These are phyloP conservation scores for Dendrocalamus sinicus DNA, from an alignment of 176 grass and related monocot genomes.

Conservation along the genomic window DNA sequence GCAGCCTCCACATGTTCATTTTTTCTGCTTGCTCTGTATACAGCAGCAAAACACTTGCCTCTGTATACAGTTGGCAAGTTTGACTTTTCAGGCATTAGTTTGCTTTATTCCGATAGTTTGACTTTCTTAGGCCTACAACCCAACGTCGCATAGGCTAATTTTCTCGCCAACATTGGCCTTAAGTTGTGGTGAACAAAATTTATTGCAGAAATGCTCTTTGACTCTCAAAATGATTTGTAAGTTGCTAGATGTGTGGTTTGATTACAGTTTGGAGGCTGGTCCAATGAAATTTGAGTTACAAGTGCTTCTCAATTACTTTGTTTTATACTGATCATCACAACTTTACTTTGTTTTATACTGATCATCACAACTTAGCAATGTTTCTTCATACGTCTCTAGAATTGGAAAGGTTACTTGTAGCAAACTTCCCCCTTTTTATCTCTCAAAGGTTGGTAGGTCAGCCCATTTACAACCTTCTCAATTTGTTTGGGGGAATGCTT, in stretches of 20 bases:
- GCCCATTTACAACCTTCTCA: conserved; percentile 17
- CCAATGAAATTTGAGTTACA: neutral
- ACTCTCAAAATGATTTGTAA: neutral
- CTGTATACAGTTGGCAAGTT: neutral
- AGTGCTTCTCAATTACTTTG: neutral
- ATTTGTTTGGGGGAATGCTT: conserved; percentile 22
- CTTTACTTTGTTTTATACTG: neutral
- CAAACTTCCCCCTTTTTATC: neutral
- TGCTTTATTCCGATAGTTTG: neutral
- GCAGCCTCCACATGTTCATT: neutral
- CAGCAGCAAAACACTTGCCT: neutral
- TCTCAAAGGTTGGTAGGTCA: neutral
- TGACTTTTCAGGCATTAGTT: conserved; percentile 11
- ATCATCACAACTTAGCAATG: conserved; percentile 4
- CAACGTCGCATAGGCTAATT: neutral
- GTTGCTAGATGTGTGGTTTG: neutral
- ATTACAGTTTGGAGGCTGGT: conserved; percentile 16
- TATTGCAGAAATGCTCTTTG: neutral
- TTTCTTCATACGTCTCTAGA: neutral
- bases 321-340: too few relatives aligned
- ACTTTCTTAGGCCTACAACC: neutral
- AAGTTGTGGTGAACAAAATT: neutral
- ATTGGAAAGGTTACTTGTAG: conserved; percentile 3
- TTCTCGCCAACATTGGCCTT: neutral
- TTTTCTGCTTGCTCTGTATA: neutral